Percentiles rank a stretch among this genome's conserved stretches.
These are phyloP conservation scores for Buddleja alternifolia DNA, from an alignment of 257 asterid species.

Conservation along the genomic window DNA sequence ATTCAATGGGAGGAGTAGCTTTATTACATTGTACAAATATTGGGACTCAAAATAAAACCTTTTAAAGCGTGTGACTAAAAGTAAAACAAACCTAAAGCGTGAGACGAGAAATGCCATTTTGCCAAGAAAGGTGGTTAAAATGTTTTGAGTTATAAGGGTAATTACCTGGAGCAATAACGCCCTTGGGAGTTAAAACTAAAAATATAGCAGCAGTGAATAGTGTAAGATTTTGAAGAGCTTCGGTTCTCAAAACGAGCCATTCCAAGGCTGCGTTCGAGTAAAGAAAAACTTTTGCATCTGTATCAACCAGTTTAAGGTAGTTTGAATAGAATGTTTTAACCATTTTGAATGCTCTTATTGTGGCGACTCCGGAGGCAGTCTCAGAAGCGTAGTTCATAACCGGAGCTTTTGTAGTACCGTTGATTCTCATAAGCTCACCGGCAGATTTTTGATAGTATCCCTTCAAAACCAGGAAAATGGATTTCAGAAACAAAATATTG, in stretches of 20 bases:
- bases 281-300: constrained; percentile 73
- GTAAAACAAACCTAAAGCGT: no score
- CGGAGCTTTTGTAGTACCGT: constrained; percentile 86
- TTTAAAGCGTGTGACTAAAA: no score
- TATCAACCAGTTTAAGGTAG: constrained; percentile 60
- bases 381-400: constrained; percentile 77
- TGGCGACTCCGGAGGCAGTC: constrained; percentile 75
- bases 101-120: no score
- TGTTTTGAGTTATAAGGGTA: no score
- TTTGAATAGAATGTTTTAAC: constrained; percentile 58
- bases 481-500: background rate
- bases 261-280: constrained; percentile 64
- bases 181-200: constrained; percentile 51
- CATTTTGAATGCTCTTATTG: constrained; percentile 63
- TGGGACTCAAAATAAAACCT: no score
- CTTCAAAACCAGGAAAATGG: constrained; percentile 34
- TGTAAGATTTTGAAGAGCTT: constrained; percentile 70
- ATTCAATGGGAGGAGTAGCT: no score
- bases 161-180: constrained; percentile 61
- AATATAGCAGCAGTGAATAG: constrained; percentile 62
- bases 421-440: constrained; percentile 79
- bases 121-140: no score
- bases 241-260: constrained; percentile 77
- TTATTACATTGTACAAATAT: no score
- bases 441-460: constrained; percentile 78